Evolutionary conservation across 768 basidiomycete species (phyloP).

Genomic region (Boletus pseudo-olivaceus): DNA sequence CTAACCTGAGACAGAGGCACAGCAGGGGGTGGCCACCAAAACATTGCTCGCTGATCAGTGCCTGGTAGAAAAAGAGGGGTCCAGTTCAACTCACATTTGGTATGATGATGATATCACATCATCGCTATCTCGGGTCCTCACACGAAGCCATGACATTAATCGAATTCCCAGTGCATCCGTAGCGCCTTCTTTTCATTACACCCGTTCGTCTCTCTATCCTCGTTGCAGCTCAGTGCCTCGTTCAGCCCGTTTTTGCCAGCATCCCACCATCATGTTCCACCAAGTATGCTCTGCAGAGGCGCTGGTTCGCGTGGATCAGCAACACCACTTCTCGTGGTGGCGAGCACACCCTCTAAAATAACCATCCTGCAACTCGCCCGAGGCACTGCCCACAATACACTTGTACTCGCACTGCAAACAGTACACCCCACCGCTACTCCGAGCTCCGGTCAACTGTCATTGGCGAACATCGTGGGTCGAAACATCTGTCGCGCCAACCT

Average conservation of each 20-base stretch:
- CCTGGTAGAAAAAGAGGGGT: conserved; percentile 1
- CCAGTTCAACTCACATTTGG: neutral
- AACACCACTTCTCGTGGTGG: neutral
- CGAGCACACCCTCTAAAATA: neutral
- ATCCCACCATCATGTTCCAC: neutral
- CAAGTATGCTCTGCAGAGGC: conserved; percentile 2
- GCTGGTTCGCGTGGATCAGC: conserved; percentile 16
- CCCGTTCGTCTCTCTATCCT: neutral
- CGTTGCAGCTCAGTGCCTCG: conserved; percentile 7
- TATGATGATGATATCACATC: conserved; percentile 1
- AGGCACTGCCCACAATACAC: conserved; percentile 8
- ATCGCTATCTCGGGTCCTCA: neutral
- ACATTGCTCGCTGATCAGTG: conserved; percentile 1
- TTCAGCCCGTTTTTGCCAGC: no score
- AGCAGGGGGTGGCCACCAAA: no score
- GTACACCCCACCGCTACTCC: neutral
- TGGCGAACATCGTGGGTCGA: conserved; percentile 2
- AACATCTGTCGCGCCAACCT: neutral
- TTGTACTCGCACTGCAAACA: neutral
- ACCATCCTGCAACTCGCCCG: neutral
- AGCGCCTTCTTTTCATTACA: conserved; percentile 1
- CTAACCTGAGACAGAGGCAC: conserved; percentile 7
- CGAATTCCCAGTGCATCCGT: no score
- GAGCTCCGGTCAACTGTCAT: neutral
- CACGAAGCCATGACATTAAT: neutral